Base-by-base conservation (phyloP, 345 rosid genomes). In the Syzygium aqueum region DNA sequence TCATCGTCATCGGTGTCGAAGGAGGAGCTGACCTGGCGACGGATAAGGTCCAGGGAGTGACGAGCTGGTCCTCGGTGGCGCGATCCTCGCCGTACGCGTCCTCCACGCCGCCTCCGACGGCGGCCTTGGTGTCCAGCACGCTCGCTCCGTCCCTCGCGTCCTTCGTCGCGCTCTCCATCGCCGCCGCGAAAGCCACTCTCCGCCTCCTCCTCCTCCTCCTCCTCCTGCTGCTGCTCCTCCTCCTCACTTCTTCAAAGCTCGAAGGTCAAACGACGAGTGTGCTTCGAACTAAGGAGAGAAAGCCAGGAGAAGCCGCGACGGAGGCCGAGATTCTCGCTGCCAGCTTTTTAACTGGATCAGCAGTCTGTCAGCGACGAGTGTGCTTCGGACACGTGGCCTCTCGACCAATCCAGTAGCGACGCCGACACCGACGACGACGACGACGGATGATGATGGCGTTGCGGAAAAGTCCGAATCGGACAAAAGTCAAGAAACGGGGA, bases 1-100 rank as follows among this genome's bases (percentile, higher is more conserved):
- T 46, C 65, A 13, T 25, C 65, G 2, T 25, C 85, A 50, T 49
- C 30, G 54, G 46, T 53, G 46, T 53, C 37, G 46, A 85, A 33
- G 50, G 85, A 49, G 73, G 59, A 77, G 53, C 30, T 85, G 86
- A 93, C 98, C 98, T 96, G 77, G 98, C 97, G 83, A 97, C 95
- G 51, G 97, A 94, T 91, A 88, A 90, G 77, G 98, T 93, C 99
- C 99, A 97, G 27, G 98, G 98, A 61, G 98, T 96, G 91, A 96
- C 90, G 52, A 90, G 94, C 90, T 95, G 98, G 43, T 97, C 98
- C 91, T 92, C 91, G 43, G 96, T 94, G 90, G 98, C 97, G 57
- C 91, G 53, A 93, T 97, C 98, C 92, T 96, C 98, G 43, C 96
- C 98, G 82, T 94, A 94, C 43, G 93, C 94, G 86, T 97, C 96